A percentile compares a stretch with the other conserved stretches of the same genome.
Evolutionary conservation across 1,139 yeast species (phyloP).

Genomic region (Petasospora fabianii): DNA sequence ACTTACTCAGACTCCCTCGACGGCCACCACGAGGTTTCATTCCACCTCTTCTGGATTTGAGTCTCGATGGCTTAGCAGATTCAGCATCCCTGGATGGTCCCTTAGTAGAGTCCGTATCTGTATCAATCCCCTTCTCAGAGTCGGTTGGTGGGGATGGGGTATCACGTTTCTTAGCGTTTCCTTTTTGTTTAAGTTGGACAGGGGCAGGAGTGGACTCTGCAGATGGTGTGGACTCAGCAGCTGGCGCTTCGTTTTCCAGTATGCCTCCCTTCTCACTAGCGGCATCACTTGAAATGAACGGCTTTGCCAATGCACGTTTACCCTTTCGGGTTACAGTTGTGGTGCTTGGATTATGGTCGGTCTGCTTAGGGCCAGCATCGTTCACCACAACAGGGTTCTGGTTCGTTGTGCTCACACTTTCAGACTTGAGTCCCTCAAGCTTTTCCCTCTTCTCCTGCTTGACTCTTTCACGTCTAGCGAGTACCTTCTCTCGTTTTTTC

Average conservation of each 20-base stretch:
- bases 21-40: not conserved
- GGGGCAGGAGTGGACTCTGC: not conserved
- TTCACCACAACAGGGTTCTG: not conserved
- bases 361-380: not conserved
- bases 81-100: not conserved
- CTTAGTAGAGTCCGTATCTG: too few species aligned
- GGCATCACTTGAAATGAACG: too few species aligned
- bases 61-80: not conserved
- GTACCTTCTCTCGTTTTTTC: not conserved
- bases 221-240: not conserved
- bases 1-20: not conserved
- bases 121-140: too few species aligned
- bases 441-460: not conserved
- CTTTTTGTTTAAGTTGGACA: not conserved
- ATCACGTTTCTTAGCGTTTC: not conserved
- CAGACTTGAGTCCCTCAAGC: not conserved
- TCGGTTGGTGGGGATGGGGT: not conserved
- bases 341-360: not conserved
- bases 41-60: conserved; percentile 1
- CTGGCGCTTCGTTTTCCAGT: too few species aligned
- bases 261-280: too few species aligned
- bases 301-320: too few species aligned
- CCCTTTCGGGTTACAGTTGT: not conserved
- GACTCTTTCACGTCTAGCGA: not conserved
- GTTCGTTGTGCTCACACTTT: not conserved